phyloP scores from a whole-genome alignment of 1,284 basidiomycete genomes.

The Ceratobasidium sp. region DNA sequence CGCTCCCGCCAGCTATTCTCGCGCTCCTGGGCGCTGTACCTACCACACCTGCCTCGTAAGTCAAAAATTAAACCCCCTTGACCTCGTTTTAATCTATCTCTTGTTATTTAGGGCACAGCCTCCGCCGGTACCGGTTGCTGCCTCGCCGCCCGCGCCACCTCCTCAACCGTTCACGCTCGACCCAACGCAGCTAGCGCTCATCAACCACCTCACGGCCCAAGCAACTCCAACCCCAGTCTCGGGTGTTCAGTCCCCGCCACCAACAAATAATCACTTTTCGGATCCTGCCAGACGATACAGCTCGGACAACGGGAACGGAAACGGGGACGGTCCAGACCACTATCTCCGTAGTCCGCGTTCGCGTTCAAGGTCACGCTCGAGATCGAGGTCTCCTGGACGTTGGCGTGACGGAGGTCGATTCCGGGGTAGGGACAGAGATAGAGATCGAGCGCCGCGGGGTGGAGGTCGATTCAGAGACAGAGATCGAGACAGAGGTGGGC shows the following conservation, averaged over 20 bases:
- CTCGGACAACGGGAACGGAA: constrained; percentile 32
- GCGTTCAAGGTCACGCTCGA: constrained; percentile 6
- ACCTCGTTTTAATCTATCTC: background rate
- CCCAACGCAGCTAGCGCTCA: constrained; percentile 72
- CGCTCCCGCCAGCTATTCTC: constrained; percentile 47
- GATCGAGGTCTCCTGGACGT: constrained; percentile 8
- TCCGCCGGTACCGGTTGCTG: background rate
- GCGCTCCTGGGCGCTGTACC: constrained; percentile 40
- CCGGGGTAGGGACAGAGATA: constrained; percentile 9
- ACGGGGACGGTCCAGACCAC: constrained; percentile 46
- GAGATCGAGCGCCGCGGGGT: background rate
- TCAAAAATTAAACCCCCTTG: background rate
- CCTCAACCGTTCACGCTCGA: constrained; percentile 58
- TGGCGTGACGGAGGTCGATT: background rate
- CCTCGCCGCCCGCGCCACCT: background rate
- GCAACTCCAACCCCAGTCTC: constrained; percentile 60
- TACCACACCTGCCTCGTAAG: constrained; percentile 13
- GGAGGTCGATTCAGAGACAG: too few species aligned
- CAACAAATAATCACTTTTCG: constrained; percentile 5
- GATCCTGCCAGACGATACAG: constrained; percentile 29
- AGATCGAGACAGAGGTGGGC: background rate
- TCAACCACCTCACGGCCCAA: constrained; percentile 77
- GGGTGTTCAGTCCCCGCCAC: background rate
- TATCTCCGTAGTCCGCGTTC: constrained; percentile 56
- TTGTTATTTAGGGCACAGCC: constrained; percentile 25